Evolutionary conservation across 2,329 filamentous ascomycete species (phyloP).

Genomic region (Diplodia sapinea): DNA sequence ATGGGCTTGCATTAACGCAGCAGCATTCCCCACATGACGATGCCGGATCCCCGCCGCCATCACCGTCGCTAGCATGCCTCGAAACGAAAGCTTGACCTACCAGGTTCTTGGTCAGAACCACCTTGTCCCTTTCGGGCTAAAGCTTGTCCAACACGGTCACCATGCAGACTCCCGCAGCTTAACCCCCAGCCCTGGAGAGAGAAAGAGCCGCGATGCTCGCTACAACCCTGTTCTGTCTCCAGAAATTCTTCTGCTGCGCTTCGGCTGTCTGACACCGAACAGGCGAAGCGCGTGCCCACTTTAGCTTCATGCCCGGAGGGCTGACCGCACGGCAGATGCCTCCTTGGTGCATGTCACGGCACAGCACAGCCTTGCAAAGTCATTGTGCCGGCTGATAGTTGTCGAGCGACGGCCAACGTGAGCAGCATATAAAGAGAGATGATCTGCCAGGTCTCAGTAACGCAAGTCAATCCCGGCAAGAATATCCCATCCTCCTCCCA

Average conservation of each 20-base stretch:
- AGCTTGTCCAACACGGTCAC: constrained; percentile 17
- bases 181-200: background rate
- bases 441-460: background rate
- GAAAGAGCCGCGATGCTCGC: constrained; percentile 15
- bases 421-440: background rate
- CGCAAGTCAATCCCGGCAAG: background rate
- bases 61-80: constrained; percentile 6
- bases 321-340: background rate
- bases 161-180: constrained; percentile 14
- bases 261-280: constrained; percentile 8
- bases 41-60: constrained; percentile 27
- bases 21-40: constrained; percentile 15
- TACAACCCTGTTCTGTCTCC: background rate
- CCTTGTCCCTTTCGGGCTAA: constrained; percentile 1
- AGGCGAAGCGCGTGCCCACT: constrained; percentile 5
- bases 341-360: background rate
- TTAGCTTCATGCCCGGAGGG: background rate
- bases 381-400: background rate
- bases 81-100: constrained; percentile 2
- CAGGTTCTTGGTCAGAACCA: background rate
- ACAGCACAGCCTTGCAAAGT: background rate
- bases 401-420: background rate
- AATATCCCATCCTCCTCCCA: background rate
- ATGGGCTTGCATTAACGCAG: background rate
- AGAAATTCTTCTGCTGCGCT: background rate